Evolutionary conservation across 208 protist genomes (phyloP).

Genomic region (Leishmania gerbilli): DNA sequence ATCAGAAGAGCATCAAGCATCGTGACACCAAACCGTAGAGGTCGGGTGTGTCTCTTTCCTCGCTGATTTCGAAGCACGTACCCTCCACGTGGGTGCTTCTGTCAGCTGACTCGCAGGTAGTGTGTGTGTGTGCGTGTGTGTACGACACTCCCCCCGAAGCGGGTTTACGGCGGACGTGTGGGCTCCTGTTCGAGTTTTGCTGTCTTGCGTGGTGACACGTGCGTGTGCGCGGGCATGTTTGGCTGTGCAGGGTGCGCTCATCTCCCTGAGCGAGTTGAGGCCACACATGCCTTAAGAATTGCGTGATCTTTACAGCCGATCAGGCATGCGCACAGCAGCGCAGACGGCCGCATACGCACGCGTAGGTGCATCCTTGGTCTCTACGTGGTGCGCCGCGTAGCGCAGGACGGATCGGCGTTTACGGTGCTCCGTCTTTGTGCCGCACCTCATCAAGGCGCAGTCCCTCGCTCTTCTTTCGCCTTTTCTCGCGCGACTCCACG

Average conservation of each 20-base stretch:
- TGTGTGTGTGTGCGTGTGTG: background rate
- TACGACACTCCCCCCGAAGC: background rate
- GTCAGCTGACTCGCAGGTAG: background rate
- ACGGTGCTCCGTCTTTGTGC: background rate
- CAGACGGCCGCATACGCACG: background rate
- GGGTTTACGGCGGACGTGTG: constrained; percentile 10
- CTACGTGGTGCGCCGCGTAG: background rate
- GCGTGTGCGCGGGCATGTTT: background rate
- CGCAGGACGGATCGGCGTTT: background rate
- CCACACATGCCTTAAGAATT: background rate
- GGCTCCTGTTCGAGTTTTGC: constrained; percentile 12
- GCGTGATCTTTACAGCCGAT: background rate
- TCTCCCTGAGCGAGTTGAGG: background rate
- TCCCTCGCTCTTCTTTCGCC: background rate
- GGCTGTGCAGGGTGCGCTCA: background rate
- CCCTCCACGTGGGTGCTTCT: background rate
- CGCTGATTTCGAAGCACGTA: background rate
- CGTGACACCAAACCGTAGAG: constrained; percentile 37
- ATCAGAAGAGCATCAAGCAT: constrained; percentile 81
- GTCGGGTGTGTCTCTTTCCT: background rate
- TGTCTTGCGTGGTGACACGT: background rate
- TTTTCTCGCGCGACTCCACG: background rate
- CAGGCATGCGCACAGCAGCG: background rate
- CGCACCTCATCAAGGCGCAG: background rate
- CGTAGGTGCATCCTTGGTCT: background rate